Evolutionary conservation across 2,329 filamentous ascomycete genomes (phyloP).

Genomic region (Cercospora zeina): DNA sequence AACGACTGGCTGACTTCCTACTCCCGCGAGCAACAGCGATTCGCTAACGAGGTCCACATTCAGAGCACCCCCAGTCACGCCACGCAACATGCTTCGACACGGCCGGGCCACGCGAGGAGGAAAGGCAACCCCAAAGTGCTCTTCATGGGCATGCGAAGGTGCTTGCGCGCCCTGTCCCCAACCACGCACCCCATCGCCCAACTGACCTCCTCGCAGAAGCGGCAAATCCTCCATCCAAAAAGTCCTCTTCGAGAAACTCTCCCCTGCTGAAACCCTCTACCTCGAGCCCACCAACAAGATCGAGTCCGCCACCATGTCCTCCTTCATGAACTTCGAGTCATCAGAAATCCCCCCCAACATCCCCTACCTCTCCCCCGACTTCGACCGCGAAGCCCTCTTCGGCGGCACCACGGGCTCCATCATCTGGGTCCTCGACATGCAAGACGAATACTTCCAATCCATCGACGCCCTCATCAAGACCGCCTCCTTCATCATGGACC

Average conservation of each 20-base stretch:
- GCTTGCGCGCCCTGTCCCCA: too few species aligned
- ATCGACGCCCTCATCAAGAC: conserved; percentile 83
- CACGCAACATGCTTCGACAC: conserved; percentile 16
- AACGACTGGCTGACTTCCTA: conserved; percentile 38
- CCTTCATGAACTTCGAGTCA: conserved; percentile 98
- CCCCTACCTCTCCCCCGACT: conserved; percentile 84
- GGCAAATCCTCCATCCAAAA: conserved; percentile 98
- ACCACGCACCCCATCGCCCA: background rate
- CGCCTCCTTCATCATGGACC: conserved; percentile 82
- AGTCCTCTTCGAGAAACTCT: conserved; percentile 98
- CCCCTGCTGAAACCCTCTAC: conserved; percentile 92
- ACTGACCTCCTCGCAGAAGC: conserved; percentile 62
- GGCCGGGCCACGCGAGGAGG: conserved; percentile 28
- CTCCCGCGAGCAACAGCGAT: conserved; percentile 33
- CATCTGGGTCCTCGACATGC: conserved; percentile 98
- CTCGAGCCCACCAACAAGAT: conserved; percentile 92
- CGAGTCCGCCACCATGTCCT: conserved; percentile 92
- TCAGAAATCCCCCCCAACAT: conserved; percentile 97
- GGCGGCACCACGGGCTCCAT: conserved; percentile 81
- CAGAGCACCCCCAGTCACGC: conserved; percentile 15
- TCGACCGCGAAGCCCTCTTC: conserved; percentile 92
- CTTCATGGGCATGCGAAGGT: conserved; percentile 92
- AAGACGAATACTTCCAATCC: conserved; percentile 95
- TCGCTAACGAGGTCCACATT: conserved; percentile 24
- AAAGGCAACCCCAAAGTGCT: conserved; percentile 67